Conservation (phyloP, 2,329 filamentous ascomycete species). For the Cadophora luteo-olivacea region DNA sequence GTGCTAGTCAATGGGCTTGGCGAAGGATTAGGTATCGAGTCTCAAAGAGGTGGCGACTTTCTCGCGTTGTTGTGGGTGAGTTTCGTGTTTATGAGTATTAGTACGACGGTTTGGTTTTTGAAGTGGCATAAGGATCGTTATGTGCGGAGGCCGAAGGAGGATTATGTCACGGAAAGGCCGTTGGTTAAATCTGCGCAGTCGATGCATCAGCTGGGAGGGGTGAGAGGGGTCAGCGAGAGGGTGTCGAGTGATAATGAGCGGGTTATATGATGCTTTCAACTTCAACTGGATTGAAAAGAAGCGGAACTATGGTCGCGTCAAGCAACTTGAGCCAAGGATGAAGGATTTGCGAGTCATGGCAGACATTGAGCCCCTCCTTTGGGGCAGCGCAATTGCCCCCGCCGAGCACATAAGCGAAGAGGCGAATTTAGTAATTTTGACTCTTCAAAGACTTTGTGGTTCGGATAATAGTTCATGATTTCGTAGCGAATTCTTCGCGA, state of each 20-base stretch:
- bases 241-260: background rate
- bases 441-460: too few relatives aligned
- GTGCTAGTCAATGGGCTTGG: slow-evolving; percentile 20
- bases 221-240: background rate
- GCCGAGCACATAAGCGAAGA: too few relatives aligned
- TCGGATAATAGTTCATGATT: too few relatives aligned
- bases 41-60: slow-evolving; percentile 5
- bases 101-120: slow-evolving; percentile 20
- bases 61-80: slow-evolving; percentile 28
- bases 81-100: slow-evolving; percentile 23
- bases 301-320: too few relatives aligned
- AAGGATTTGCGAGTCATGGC: too few relatives aligned
- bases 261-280: background rate
- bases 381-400: too few relatives aligned
- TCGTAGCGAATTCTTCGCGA: too few relatives aligned
- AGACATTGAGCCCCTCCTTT: too few relatives aligned
- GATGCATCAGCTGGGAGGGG: background rate
- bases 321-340: too few relatives aligned
- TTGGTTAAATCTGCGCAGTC: background rate
- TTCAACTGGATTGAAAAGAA: background rate
- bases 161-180: background rate
- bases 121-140: slow-evolving; percentile 18
- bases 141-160: background rate
- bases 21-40: slow-evolving; percentile 26
- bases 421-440: too few relatives aligned